Conservation (phyloP, 495 filamentous ascomycete genomes). For the Daldinia loculata region DNA sequence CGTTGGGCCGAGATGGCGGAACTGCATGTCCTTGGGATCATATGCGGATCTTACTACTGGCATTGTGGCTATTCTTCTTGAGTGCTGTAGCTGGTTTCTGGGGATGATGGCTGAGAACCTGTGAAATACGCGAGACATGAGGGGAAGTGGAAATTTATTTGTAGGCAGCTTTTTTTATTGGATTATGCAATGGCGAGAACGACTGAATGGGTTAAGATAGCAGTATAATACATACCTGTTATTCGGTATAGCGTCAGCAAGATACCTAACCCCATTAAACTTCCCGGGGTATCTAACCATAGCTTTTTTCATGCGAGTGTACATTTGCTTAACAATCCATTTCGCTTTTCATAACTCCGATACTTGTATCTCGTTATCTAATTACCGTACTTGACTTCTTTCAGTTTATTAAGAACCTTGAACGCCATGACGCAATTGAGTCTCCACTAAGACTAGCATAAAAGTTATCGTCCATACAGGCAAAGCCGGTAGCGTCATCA, state of each 20-base stretch:
- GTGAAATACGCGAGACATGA: slow-evolving; percentile 18
- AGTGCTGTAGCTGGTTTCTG: slow-evolving; percentile 11
- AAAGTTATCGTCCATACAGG: background rate
- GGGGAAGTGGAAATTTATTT: slow-evolving; percentile 6
- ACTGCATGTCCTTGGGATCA: slow-evolving; percentile 69
- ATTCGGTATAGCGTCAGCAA: background rate
- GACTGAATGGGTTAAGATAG: background rate
- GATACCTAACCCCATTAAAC: background rate
- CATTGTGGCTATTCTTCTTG: slow-evolving; percentile 36
- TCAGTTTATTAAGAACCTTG: slow-evolving; percentile 1
- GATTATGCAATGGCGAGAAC: background rate
- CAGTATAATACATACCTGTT: background rate
- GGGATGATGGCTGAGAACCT: slow-evolving; percentile 4
- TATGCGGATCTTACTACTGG: slow-evolving; percentile 52
- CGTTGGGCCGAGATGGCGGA: slow-evolving; percentile 72
- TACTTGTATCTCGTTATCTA: background rate
- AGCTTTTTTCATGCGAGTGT: background rate
- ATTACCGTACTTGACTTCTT: background rate
- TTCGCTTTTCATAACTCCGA: background rate
- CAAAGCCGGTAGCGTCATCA: slow-evolving; percentile 8
- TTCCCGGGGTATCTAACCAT: background rate
- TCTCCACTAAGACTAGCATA: background rate
- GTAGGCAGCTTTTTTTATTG: background rate
- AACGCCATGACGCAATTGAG: slow-evolving; percentile 15
- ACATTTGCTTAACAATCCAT: slow-evolving; percentile 1